Evolutionary conservation across 1,284 basidiomycete genomes (phyloP), one percentile per base, ranked within the genome.

Genomic region (Ceratobasidium sp.): DNA sequence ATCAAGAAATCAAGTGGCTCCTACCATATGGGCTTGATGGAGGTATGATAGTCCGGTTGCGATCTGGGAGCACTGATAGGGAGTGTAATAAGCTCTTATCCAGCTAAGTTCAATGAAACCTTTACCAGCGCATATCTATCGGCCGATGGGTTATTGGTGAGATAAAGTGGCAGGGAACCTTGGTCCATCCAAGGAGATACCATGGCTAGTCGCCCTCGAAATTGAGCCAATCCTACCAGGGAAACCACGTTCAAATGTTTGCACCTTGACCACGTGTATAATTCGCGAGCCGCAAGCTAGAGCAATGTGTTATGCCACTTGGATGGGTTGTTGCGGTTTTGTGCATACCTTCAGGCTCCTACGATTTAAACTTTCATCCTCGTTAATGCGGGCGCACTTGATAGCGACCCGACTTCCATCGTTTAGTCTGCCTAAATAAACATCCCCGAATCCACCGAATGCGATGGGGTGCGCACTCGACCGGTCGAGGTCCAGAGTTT

Each of bases 141-240:
- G 9, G 65, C 46, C 43, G 25, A 46, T 1, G 8, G 65, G 25
- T 7, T 46, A 8, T 37, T 25, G n/a, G n/a, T n/a, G 29, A 67
- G 19, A 34, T 67, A 67, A 0, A 32, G 25, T 29, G 29, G 43
- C 11, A 67, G 9, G 9, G 49, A 34, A 15, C 46, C 65, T 49
- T 67, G 46, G n/a, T 52, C 49, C 65, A 67, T 67, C 65, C 65
- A 67, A 17, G 65, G 65, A 17, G 65, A 29, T 0, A 67, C 32
- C 22, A 67, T 22, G 22, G 65, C 65, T 3, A 67, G n/a, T 25
- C 17, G 44, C 22, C 34, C 65, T 13, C 32, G 65, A 54, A 67
- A 67, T 2, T 37, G 44, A 37, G 46, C 65, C 25, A 67, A 9
- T 17, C 65, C 65, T 11, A 46, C 25, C 1, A 51, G n/a, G n/a